Base-by-base conservation (phyloP, 1,284 basidiomycete genomes). In the Boletus smithii region DNA sequence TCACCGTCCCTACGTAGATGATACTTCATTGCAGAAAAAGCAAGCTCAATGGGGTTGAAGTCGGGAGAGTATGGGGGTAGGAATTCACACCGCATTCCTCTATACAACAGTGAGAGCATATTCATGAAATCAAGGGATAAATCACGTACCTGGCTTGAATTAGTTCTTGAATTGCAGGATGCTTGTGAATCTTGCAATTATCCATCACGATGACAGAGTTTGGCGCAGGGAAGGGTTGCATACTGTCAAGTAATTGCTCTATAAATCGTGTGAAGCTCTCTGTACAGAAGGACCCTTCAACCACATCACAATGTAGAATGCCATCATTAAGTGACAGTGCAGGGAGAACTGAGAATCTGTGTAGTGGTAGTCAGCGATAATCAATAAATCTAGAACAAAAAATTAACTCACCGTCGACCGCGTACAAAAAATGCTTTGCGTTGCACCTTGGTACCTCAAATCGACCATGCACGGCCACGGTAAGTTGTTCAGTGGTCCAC, bases 71-170 rank as follows among this genome's bases (percentile, higher is more conserved):
- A 55, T 1, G 43, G 40, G 1, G 23, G 46, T 0, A 55, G 14
- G 4, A 55, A 55, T 18, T 55, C 29, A 8, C 53, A 55, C 0
- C 6, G 3, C 41, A 53, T 52, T 5, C 41, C 44, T 13, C 44
- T 52, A 26, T 1, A 14, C 6, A 5, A 18, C 4, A 8, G 30
- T 29, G 18, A 39, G 26, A 5, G 6, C 8, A 17, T 7, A 26
- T 26, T 26, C 24, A 5, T 6, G 6, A 10, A 30, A 30, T 14
- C 29, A 14, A 30, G 9, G 4, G 11, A 30, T 8, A 30, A n/a
- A 30, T 9, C 3, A n/a, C 29, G 6, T 17, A 22, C 35, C 35
- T 23, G 1, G 22, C 7, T 16, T n/a, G 4, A 27, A 43, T 43
- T 8, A 35, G 24, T 17, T 37, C 27, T 2, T 36, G n/a, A 8